These are phyloP conservation scores for Diatrype stigma DNA, from an alignment of 2,329 filamentous ascomycete genomes.

Conservation along the genomic window DNA sequence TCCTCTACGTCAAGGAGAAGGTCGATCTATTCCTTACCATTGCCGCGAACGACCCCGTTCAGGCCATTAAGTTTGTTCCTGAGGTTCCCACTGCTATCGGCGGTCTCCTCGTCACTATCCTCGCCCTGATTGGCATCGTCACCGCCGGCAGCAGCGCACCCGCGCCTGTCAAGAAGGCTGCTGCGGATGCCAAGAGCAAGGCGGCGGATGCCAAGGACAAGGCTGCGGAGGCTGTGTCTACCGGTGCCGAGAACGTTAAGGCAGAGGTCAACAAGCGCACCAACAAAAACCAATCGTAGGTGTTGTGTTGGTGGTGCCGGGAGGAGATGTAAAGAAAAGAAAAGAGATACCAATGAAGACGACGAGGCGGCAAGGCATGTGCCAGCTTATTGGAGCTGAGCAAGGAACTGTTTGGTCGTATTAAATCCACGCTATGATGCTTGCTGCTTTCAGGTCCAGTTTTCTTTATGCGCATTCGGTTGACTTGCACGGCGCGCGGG, in stretches of 20 bases:
- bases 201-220: slow-evolving; percentile 74
- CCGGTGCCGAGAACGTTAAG: slow-evolving; percentile 70
- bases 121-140: slow-evolving; percentile 67
- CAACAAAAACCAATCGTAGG: slow-evolving; percentile 53
- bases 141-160: slow-evolving; percentile 60
- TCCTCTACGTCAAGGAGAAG: slow-evolving; percentile 87
- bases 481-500: neutral
- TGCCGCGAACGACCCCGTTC: slow-evolving; percentile 72
- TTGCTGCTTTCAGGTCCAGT: neutral
- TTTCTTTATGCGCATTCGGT: neutral
- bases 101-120: slow-evolving; percentile 63
- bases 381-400: neutral
- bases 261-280: slow-evolving; percentile 62
- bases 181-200: slow-evolving; percentile 62
- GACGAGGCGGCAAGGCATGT: neutral
- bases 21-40: slow-evolving; percentile 84
- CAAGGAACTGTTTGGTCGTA: neutral
- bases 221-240: slow-evolving; percentile 53
- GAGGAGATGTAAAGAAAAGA: neutral
- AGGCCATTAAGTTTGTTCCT: slow-evolving; percentile 84
- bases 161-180: slow-evolving; percentile 70
- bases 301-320: neutral
- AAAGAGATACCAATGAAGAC: neutral
- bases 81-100: slow-evolving; percentile 81
- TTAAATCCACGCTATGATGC: neutral